These are phyloP conservation scores for Ceratobasidium sp. DNA, from an alignment of 1,284 basidiomycete genomes.

Conservation along the genomic window DNA sequence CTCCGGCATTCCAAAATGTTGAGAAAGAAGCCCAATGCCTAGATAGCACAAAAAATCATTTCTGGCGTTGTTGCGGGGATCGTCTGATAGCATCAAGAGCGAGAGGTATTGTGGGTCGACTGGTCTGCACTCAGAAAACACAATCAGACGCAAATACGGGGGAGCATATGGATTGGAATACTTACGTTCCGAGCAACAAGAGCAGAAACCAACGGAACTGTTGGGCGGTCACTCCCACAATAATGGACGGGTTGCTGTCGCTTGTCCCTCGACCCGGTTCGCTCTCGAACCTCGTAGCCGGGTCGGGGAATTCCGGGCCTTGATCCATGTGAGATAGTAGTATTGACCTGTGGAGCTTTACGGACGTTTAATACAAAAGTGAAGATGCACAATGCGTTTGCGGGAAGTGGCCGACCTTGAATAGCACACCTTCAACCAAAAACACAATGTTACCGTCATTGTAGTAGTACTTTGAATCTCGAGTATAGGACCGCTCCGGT, in stretches of 20 bases:
- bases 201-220: neutral
- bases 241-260: neutral
- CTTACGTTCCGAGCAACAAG: slow-evolving; percentile 5
- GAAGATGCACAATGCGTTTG: no score
- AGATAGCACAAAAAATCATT: neutral
- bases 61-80: neutral
- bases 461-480: neutral
- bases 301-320: no score
- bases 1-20: neutral
- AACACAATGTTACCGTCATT: neutral
- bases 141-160: neutral
- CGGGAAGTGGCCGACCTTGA: slow-evolving; percentile 7
- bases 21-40: neutral
- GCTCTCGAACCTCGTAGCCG: no score
- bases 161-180: neutral
- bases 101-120: neutral
- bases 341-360: no score
- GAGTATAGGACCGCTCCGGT: neutral
- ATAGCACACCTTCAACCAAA: neutral
- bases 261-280: neutral
- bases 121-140: neutral
- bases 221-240: neutral
- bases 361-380: no score
- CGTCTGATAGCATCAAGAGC: neutral
- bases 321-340: no score